These are phyloP conservation scores for Verruconis gallopava DNA, from an alignment of 2,329 filamentous ascomycete species.

Conservation along the genomic window DNA sequence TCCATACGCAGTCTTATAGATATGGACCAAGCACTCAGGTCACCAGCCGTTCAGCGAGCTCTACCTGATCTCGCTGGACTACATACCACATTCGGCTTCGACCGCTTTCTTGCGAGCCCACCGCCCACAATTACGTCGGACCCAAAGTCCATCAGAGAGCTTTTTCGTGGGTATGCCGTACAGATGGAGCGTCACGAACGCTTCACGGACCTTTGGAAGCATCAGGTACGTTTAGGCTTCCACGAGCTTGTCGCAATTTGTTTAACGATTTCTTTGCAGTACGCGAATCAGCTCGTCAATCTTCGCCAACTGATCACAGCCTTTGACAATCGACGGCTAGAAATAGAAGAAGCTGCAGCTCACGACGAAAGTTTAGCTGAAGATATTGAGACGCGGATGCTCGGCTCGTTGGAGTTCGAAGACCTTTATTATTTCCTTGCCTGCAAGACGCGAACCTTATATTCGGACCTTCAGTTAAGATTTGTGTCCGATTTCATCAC, in stretches of 20 bases:
- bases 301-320: neutral
- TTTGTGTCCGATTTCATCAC: constrained; percentile 5
- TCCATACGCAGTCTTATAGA: too few species aligned
- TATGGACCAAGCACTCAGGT: constrained; percentile 1
- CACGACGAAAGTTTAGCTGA: neutral
- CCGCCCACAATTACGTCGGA: neutral
- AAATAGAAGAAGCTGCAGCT: neutral
- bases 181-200: constrained; percentile 6
- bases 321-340: neutral
- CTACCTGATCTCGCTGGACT: constrained; percentile 5
- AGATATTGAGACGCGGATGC: neutral
- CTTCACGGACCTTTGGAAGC: constrained; percentile 5
- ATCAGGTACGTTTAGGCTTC: neutral
- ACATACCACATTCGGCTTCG: neutral
- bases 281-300: constrained; percentile 1
- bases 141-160: neutral
- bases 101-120: neutral
- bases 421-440: constrained; percentile 9
- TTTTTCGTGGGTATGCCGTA: neutral
- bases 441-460: constrained; percentile 6
- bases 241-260: neutral
- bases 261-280: neutral
- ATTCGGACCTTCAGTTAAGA: constrained; percentile 3
- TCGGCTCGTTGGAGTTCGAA: constrained; percentile 7
- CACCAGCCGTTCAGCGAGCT: neutral